phyloP scores from a whole-genome alignment of 208 protist species.

The Acanthamoeba castellanii region DNA sequence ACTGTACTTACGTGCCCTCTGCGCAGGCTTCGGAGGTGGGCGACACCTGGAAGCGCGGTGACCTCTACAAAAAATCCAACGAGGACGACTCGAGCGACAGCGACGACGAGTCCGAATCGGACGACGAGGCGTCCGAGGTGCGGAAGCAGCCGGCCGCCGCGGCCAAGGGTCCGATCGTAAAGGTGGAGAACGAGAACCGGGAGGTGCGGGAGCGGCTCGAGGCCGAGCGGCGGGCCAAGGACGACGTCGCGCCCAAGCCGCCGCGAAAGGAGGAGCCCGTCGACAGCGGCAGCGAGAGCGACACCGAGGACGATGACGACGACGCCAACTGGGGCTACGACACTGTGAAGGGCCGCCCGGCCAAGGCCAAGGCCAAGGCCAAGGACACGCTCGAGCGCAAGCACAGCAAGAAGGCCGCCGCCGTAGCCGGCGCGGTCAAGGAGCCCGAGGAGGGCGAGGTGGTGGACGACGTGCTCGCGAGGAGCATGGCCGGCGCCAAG shows the following conservation, averaged over 20 bases:
- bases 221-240: not conserved
- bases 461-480: not conserved
- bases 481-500: not conserved
- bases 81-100: slow-evolving; percentile 25
- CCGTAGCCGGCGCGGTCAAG: not conserved
- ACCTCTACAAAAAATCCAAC: not conserved
- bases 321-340: slow-evolving; percentile 52
- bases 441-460: slow-evolving; percentile 16
- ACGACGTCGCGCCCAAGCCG: not conserved
- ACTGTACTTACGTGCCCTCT: not conserved
- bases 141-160: not conserved
- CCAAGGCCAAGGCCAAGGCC: not conserved
- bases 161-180: not conserved
- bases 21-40: not conserved
- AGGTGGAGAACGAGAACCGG: not conserved
- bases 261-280: not conserved
- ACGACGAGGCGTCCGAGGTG: slow-evolving; percentile 28
- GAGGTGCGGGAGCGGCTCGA: not conserved
- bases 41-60: slow-evolving; percentile 46
- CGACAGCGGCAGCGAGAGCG: slow-evolving; percentile 42
- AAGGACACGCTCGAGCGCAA: not conserved
- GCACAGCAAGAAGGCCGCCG: not conserved
- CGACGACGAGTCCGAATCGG: slow-evolving; percentile 28
- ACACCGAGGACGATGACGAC: slow-evolving; percentile 27
- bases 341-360: slow-evolving; percentile 16